Base-by-base conservation (phyloP, 306 rosid species). In the Cicer arietinum region DNA sequence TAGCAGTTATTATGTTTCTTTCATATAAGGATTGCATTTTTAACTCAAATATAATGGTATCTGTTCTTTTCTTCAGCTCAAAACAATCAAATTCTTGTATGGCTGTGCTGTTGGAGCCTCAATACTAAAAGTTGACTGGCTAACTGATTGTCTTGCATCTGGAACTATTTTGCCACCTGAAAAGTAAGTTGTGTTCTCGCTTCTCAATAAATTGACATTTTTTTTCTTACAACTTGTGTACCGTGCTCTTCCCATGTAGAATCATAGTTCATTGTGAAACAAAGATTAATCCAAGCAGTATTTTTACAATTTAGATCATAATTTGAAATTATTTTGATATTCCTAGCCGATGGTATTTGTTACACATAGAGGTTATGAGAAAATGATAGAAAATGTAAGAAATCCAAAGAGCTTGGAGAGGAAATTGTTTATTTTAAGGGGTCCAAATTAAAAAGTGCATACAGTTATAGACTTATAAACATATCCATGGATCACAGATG, bases 101-200 rank as follows among this genome's bases (percentile, higher is more conserved):
- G 98, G 96, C 59, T 94, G 98, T 84, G 92, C 96, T 30, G 92
- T 88, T 76, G 90, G 90, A 64, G 83, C 98, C 48, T 77, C 83
- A 17, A 83, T 91, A 78, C 86, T 93, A 60, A 86, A 88, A 63
- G 88, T 80, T 83, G 91, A 86, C 79, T 89, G 98, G 98, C 85
- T 89, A 62, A 64, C 81, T 20, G 87, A 87, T 81, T 89, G 94
- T 74, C 82, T 93, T 79, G 83, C 89, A 74, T 85, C 91, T 60
- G 83, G 90, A 82, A 80, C 78, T 66, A 78, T 88, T 69, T 57
- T 89, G 76, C 85, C 73, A 44, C 97, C 96, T 52, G 88, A 85
- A 81, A 82, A 86, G 98, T 93, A 88, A 89, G 97, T 80, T 56
- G 30, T 71, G 78, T 79, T 43, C 40, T 68, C 51, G 35, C 58